Base-by-base conservation (phyloP, 768 basidiomycete species). In the Sporobolomyces phaffii region DNA sequence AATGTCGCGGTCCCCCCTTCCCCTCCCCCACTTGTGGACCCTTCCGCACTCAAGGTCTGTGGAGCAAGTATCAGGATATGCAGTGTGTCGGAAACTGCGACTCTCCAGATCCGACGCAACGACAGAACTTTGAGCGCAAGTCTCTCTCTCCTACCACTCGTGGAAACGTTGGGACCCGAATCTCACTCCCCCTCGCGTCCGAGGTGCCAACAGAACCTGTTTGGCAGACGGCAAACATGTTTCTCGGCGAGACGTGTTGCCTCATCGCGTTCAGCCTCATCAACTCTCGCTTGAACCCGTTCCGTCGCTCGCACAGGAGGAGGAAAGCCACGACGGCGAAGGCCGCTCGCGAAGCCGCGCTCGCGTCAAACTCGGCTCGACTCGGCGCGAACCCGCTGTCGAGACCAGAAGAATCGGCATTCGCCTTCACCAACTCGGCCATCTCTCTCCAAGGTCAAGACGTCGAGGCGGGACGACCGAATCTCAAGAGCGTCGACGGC, bases 81-180 rank as follows among this genome's bases (percentile, higher is more conserved):
- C 91, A 96, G 85, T 98, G 94, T 76, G 93, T 97, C 48, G 91
- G 91, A 82, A 89, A 93, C 78, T 98, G 94, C 77, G 77, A 77
- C 51, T 82, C 86, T 70, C 83, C 83, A 41, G 80, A 89, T 77
- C 83, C 86, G 3, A 68, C 74, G 5, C 80, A 80, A 40, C 85
- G 83, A 60, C 82, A 91, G 53, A 82, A 90, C 34, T 98, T 89
- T 77, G 92, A 97, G 75, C 94, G 62, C 64, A 10, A n/a, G 61
- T 43, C 50, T 7, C n/a, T 47, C 45, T 7, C 26, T 40, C 22
- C 3, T 22, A 9, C 22, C 20, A 15, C 10, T 22, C 28, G 17
- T 77, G n/a, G 7, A 24, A 20, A 31, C 44, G 61, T 15, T 15
- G 38, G 24, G 66, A 47, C 13, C 31, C n/a, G 5, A 26, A 3